Evolutionary conservation across 2,329 filamentous ascomycete species (phyloP).

Genomic region (Pseudogymnoascus destructans): DNA sequence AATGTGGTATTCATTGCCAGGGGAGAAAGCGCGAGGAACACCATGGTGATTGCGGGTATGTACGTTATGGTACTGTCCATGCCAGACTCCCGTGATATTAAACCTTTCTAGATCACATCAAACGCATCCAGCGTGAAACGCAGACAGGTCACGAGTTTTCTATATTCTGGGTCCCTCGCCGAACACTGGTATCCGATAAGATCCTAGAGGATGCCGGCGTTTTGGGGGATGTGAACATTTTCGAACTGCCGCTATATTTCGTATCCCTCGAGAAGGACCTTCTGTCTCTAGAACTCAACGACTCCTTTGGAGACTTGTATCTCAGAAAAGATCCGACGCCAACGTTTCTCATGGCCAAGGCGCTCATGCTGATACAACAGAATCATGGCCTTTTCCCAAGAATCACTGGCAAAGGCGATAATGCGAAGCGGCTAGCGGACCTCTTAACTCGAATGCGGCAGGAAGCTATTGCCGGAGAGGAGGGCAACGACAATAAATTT

Average conservation of each 20-base stretch:
- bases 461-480: slow-evolving; percentile 70
- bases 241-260: slow-evolving; percentile 79
- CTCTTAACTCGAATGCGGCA: slow-evolving; percentile 82
- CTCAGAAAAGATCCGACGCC: slow-evolving; percentile 81
- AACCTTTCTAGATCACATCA: slow-evolving; percentile 65
- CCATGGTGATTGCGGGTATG: slow-evolving; percentile 76
- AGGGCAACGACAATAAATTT: slow-evolving; percentile 40
- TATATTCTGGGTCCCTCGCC: slow-evolving; percentile 88
- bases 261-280: slow-evolving; percentile 86
- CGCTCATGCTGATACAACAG: slow-evolving; percentile 87
- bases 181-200: slow-evolving; percentile 82
- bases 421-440: slow-evolving; percentile 78
- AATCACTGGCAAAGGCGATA: slow-evolving; percentile 90
- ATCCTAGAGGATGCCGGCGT: slow-evolving; percentile 88
- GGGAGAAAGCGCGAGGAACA: slow-evolving; percentile 75
- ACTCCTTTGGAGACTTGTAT: slow-evolving; percentile 78
- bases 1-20: slow-evolving; percentile 91
- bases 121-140: slow-evolving; percentile 74
- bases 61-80: slow-evolving; percentile 18
- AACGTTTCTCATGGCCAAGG: slow-evolving; percentile 78
- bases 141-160: slow-evolving; percentile 91
- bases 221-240: slow-evolving; percentile 79
- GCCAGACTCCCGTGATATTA: slow-evolving; percentile 24
- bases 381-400: slow-evolving; percentile 87
- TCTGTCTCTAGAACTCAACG: slow-evolving; percentile 77